Evolutionary conservation across 2,329 filamentous ascomycete genomes (phyloP), one percentile per base, ranked within the genome.

Genomic region (Arthrobotrys megalospora): DNA sequence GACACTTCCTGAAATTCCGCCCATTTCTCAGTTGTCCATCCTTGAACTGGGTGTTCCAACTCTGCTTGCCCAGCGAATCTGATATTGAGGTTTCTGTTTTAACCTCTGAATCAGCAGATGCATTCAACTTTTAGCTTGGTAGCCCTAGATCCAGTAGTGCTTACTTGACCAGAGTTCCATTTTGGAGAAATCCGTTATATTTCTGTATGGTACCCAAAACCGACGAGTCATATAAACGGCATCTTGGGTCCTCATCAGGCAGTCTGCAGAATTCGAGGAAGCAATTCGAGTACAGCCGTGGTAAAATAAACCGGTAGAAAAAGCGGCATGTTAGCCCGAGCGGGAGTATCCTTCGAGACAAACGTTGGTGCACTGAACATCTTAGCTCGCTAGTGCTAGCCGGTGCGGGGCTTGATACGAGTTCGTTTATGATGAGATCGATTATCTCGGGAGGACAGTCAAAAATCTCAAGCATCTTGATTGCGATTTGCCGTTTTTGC

Each of bases 251-350:
- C 11, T 60, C 36, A n/a, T n/a, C 19, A 8, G 16, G n/a, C 3
- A 43, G 11, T 24, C 14, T 19, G 11, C 10, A 36, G 36, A 60
- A 60, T 28, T 60, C 55, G 14, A 60, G 36, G 11, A 43, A 41
- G 19, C 55, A 60, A 43, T 14, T 28, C 6, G 55, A 60, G n/a
- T 60, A 60, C 11, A 60, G 5, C 19, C 55, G 16, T 43, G 36
- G 55, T 60, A 60, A 24, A 28, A 60, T n/a, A 6, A 28, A 60
- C 21, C 19, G 36, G 36, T 60, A 60, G 16, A 60, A 43, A n/a
- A 60, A 60, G 19, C 36, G 55, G 28, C 55, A 60, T 7, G 55
- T 60, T 19, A 24, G 19, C 19, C 55, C 55, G 12, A 60, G 55
- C 7, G 55, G 34, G 14, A 60, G 19, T 41, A 60, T 28, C 16